Evolutionary conservation across 257 asterid species (phyloP), one percentile per base, ranked within the genome.

Genomic region (Mitragyna speciosa): DNA sequence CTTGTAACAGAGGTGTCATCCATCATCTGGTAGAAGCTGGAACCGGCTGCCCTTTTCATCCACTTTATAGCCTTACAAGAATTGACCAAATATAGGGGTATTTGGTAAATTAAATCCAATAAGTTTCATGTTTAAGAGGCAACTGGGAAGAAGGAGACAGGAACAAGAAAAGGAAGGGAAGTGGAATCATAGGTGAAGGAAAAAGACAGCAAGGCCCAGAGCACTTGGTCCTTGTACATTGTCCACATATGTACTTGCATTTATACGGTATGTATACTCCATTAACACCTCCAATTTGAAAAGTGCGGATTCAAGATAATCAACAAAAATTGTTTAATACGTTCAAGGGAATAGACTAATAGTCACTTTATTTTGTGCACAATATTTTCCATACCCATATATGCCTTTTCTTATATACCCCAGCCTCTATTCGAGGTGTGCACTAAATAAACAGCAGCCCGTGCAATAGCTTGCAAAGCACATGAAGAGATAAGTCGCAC

Each of bases 201-300:
- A 81, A 81, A 79, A 61, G 78, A 81, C 73, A 45, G 24, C 76
- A 76, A 54, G 33, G 75, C 66, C 28, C 72, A 47, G 19, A 12
- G 61, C 12, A n/a, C 36, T 9, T 8, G 9, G 6, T 1, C 10
- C 9, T 61, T 61, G 31, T 2, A n/a, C 5, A 2, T n/a, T 61
- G 15, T 28, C 3, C 26, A 63, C 8, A 4, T 15, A 51, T 19
- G 15, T 14, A 3, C 58, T 51, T 16, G 17, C 2, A 22, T 58
- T 19, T 1, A 20, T 22, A 58, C 28, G 1, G 31, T 9, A 10
- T n/a, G 31, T 9, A 10, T n/a, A n/a, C 31, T 59, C 14, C 66
- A 24, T n/a, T 10, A 24, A 59, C 66, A 24, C 66, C 31, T 59
- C 33, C 66, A 7, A n/a, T 10, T 24, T 59, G 66, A 24, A 24